phyloP scores from a whole-genome alignment of 495 filamentous ascomycete species.

The Xylaria telfairii region DNA sequence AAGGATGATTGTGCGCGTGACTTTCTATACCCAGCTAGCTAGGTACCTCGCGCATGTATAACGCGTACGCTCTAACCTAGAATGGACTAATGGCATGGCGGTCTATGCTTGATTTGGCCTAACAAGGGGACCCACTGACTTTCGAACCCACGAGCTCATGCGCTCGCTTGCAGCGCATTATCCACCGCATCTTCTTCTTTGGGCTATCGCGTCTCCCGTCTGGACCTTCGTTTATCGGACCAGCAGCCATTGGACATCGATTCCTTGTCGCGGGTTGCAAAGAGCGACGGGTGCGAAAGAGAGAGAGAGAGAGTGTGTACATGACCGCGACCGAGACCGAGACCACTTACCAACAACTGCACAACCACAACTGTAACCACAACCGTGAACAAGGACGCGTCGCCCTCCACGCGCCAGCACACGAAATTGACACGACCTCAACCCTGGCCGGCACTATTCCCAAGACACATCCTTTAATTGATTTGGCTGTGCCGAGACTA shows the following conservation, averaged over 20 bases:
- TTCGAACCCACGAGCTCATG: constrained; percentile 4
- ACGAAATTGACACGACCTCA: constrained; percentile 46
- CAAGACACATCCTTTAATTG: constrained; percentile 47
- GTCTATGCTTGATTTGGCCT: background rate
- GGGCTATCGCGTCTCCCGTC: constrained; percentile 8
- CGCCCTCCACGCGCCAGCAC: constrained; percentile 27
- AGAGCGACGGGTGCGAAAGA: background rate
- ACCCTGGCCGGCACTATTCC: constrained; percentile 42
- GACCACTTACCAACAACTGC: background rate
- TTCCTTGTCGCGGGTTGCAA: background rate
- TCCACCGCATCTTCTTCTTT: constrained; percentile 14
- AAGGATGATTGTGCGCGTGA: no score
- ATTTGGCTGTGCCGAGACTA: constrained; percentile 24
- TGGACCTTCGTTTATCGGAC: constrained; percentile 1
- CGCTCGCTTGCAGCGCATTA: constrained; percentile 3
- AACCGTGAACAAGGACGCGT: constrained; percentile 22
- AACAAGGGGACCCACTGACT: background rate
- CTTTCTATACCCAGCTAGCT: no score
- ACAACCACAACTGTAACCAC: background rate
- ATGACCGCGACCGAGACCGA: background rate
- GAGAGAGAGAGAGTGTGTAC: background rate
- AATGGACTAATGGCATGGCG: background rate
- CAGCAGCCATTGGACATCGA: background rate
- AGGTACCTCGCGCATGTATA: no score
- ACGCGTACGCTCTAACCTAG: background rate